A percentile compares a stretch with the other conserved stretches of the same genome.
Evolutionary conservation across 2,329 filamentous ascomycete species (phyloP).

Genomic region (Colletotrichum sp.): DNA sequence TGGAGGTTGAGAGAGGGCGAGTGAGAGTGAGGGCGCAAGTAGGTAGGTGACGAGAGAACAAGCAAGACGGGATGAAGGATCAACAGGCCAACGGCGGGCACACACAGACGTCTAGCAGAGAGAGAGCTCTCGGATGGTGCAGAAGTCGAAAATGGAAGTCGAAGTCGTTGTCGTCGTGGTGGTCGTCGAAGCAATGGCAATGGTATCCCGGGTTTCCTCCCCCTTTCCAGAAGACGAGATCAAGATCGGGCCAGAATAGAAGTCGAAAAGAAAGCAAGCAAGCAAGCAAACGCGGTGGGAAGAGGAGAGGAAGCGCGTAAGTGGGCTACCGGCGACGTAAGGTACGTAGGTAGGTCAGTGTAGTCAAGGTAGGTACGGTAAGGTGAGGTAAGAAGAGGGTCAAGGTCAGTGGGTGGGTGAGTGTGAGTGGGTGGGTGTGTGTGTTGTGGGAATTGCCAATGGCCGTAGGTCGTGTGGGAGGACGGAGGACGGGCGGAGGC

Average conservation of each 20-base stretch:
- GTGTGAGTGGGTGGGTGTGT: not conserved
- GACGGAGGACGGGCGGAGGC: not conserved
- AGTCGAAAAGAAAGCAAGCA: constrained; percentile 1
- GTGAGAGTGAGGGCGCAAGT: not conserved
- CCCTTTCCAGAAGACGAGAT: not conserved
- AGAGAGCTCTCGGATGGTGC: not conserved
- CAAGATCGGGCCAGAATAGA: not conserved
- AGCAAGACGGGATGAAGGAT: not conserved
- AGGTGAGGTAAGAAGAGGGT: not conserved
- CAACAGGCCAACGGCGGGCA: not conserved
- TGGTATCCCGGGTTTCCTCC: not conserved
- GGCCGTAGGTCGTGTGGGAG: not conserved
- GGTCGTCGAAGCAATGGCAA: not conserved
- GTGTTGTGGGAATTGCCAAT: not conserved
- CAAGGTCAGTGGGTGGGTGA: not conserved
- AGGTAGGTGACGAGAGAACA: not conserved
- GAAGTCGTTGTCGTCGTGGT: not conserved
- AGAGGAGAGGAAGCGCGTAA: constrained; percentile 14
- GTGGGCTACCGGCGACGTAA: not conserved
- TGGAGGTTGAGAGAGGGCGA: not conserved
- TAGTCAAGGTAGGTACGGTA: not conserved
- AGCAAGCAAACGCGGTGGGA: not conserved
- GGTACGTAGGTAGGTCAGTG: not conserved
- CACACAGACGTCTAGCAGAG: not conserved
- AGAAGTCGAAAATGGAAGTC: not conserved